phyloP scores from a whole-genome alignment of 1,139 yeast species.

The Candida neerlandica region DNA sequence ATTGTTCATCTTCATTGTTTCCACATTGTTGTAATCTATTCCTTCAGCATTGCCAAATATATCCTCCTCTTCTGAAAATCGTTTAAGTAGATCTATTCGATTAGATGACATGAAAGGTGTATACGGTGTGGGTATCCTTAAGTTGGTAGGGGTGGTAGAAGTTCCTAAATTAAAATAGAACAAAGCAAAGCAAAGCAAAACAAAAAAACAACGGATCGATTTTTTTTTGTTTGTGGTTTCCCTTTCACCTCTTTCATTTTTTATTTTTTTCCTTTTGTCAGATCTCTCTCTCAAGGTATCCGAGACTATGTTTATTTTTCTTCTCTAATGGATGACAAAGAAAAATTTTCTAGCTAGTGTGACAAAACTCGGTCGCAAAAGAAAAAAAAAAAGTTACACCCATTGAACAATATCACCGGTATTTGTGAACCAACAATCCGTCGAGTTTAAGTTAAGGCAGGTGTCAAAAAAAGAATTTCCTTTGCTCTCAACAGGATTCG shows the following conservation, averaged over 20 bases:
- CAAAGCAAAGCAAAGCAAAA: background rate
- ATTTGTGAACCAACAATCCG: too few species aligned
- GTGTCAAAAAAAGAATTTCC: too few species aligned
- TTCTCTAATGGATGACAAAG: background rate
- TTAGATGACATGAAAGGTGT: background rate
- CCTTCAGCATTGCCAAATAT: slow-evolving; percentile 33
- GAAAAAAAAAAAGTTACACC: background rate
- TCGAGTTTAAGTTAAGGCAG: too few species aligned
- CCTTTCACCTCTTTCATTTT: background rate
- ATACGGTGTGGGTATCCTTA: slow-evolving; percentile 1
- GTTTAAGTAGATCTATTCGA: slow-evolving; percentile 18
- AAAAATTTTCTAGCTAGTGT: background rate
- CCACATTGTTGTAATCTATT: slow-evolving; percentile 15
- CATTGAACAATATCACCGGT: too few species aligned
- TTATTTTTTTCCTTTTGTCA: background rate
- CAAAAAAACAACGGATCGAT: background rate
- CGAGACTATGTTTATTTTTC: background rate
- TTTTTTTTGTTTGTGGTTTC: background rate
- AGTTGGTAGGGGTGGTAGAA: background rate
- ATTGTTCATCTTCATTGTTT: slow-evolving; percentile 10
- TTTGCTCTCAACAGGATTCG: slow-evolving; percentile 79
- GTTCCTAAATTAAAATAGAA: background rate
- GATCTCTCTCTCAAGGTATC: background rate
- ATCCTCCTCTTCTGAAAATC: slow-evolving; percentile 26
- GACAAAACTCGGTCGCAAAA: background rate